Percentiles rank a stretch among this genome's conserved stretches.
These are phyloP conservation scores for Fusarium ambrosium DNA, from an alignment of 2,329 filamentous ascomycete genomes.

Conservation along the genomic window DNA sequence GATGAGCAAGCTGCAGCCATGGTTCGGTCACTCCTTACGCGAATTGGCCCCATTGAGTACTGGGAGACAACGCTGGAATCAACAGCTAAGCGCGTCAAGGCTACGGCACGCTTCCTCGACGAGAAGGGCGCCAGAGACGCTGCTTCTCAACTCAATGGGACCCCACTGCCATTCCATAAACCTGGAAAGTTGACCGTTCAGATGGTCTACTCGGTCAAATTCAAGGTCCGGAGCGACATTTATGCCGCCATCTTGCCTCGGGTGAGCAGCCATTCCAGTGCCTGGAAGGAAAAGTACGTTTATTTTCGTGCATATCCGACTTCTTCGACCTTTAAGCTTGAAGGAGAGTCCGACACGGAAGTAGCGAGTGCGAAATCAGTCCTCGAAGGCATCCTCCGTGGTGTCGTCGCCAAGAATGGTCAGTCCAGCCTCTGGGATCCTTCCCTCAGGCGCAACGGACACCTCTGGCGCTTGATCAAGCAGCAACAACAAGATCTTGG, in stretches of 20 bases:
- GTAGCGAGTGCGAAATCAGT: constrained; percentile 7
- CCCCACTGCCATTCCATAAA: constrained; percentile 47
- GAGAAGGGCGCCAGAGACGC: constrained; percentile 55
- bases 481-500: constrained; percentile 8
- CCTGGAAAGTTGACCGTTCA: constrained; percentile 53
- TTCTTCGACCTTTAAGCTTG: constrained; percentile 29
- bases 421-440: background rate
- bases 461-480: background rate
- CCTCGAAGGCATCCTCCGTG: constrained; percentile 11
- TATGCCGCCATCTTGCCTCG: background rate
- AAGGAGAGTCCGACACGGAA: constrained; percentile 13
- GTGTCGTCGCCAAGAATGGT: background rate
- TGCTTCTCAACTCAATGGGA: constrained; percentile 48
- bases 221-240: constrained; percentile 51
- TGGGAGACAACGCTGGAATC: constrained; percentile 47
- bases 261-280: constrained; percentile 51
- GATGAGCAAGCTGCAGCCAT: constrained; percentile 31
- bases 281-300: constrained; percentile 50
- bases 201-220: constrained; percentile 54
- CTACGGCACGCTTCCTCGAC: constrained; percentile 54
- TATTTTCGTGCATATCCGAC: background rate
- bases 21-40: constrained; percentile 49
- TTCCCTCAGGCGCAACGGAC: background rate
- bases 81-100: constrained; percentile 55
- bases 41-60: constrained; percentile 51